Percentiles rank a stretch among this genome's conserved stretches.
phyloP scores from a whole-genome alignment of 2,329 filamentous ascomycete genomes.

The Fusarium tanahbumbuense region DNA sequence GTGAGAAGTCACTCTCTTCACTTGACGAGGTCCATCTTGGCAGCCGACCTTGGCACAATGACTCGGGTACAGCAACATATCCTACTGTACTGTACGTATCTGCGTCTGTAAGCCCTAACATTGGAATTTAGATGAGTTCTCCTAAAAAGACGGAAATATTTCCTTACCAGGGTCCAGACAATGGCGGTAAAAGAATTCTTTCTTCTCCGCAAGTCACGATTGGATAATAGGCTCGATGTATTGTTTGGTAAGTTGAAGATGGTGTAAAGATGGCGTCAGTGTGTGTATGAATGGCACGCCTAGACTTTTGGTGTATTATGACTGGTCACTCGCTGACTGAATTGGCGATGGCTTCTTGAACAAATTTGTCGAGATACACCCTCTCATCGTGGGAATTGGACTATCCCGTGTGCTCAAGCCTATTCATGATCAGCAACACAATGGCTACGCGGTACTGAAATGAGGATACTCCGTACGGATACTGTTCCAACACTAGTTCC shows the following conservation, averaged over 20 bases:
- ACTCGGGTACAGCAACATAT: slow-evolving; percentile 14
- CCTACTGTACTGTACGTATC: background rate
- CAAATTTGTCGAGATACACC: background rate
- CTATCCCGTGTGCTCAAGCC: background rate
- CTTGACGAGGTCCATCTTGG: slow-evolving; percentile 14
- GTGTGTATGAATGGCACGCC: slow-evolving; percentile 7
- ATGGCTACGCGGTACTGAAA: background rate
- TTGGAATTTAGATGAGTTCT: background rate
- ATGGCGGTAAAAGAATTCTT: slow-evolving; percentile 1
- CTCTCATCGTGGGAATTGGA: background rate
- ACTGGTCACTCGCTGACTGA: background rate
- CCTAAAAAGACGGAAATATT: background rate
- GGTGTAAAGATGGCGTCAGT: slow-evolving; percentile 37
- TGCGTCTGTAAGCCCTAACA: slow-evolving; percentile 3
- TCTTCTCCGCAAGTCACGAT: background rate
- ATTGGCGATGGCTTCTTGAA: background rate
- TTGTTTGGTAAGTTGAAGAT: slow-evolving; percentile 17
- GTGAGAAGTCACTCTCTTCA: slow-evolving; percentile 18
- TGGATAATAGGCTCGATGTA: background rate
- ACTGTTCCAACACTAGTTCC: slow-evolving; percentile 7
- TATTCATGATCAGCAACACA: slow-evolving; percentile 6
- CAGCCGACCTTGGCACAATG: slow-evolving; percentile 23
- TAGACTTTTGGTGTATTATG: background rate
- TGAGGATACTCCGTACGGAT: background rate
- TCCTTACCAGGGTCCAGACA: slow-evolving; percentile 11